These are phyloP conservation scores for Tulasnella sp. DNA, from an alignment of 768 basidiomycete genomes.

Conservation along the genomic window DNA sequence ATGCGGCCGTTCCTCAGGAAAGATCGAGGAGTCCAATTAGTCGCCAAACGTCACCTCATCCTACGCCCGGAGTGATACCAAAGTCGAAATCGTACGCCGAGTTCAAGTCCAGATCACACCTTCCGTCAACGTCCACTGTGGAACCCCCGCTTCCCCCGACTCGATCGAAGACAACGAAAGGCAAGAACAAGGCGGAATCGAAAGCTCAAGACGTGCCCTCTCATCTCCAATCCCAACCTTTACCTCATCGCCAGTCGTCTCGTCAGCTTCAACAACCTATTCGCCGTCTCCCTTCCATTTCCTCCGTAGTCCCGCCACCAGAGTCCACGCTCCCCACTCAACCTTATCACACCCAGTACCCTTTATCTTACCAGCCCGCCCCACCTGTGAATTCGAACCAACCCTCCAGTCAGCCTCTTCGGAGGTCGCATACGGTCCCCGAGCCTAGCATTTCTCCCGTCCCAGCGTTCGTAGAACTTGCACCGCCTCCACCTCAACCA, in stretches of 20 bases:
- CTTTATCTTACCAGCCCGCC: neutral
- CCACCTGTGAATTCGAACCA: neutral
- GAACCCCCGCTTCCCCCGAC: neutral
- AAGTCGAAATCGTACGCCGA: slow-evolving; percentile 6
- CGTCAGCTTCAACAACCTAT: slow-evolving; percentile 8
- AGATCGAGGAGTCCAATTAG: neutral
- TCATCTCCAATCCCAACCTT: neutral
- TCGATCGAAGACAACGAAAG: neutral
- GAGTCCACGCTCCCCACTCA: neutral
- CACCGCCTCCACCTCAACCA: neutral
- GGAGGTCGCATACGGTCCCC: neutral
- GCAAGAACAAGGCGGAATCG: neutral
- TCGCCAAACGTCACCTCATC: neutral
- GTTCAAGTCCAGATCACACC: neutral
- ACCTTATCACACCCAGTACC: neutral
- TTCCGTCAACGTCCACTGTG: neutral
- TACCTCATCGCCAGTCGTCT: slow-evolving; percentile 2
- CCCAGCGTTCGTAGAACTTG: neutral
- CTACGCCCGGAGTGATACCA: neutral
- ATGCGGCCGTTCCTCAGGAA: neutral
- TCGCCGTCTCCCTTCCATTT: neutral
- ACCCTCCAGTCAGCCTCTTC: neutral
- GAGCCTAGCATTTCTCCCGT: neutral
- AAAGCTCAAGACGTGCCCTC: neutral
- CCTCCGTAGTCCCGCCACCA: neutral